Conservation (phyloP, 1,284 basidiomycete species). For the Porodaedalea pini region DNA sequence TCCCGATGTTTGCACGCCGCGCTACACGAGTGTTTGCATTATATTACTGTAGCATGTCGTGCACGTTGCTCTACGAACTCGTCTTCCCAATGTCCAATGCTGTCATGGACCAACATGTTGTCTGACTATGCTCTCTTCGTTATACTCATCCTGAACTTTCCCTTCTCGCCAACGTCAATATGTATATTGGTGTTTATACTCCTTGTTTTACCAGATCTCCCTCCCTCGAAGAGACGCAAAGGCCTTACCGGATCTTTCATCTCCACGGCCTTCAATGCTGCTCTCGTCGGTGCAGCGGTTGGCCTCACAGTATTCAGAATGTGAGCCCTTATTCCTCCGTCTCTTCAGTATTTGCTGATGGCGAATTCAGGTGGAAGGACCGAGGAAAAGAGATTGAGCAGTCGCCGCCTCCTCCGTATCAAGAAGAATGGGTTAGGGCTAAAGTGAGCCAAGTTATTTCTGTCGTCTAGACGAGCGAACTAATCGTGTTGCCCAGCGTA, state of each 20-base stretch:
- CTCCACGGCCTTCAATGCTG: slow-evolving; percentile 74
- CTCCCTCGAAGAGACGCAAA: slow-evolving; percentile 55
- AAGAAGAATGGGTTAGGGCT: slow-evolving; percentile 52
- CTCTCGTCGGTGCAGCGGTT: slow-evolving; percentile 76
- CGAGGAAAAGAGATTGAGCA: slow-evolving; percentile 53
- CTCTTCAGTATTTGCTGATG: slow-evolving; percentile 27
- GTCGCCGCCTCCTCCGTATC: slow-evolving; percentile 59
- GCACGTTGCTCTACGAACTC: background rate
- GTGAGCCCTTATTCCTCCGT: slow-evolving; percentile 42
- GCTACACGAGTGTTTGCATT: slow-evolving; percentile 3
- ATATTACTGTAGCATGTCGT: background rate
- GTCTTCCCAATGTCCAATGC: background rate
- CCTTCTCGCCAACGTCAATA: background rate
- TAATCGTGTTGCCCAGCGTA: background rate
- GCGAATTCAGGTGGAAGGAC: slow-evolving; percentile 57
- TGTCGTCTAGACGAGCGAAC: background rate
- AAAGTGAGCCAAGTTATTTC: slow-evolving; percentile 24
- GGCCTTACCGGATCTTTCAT: slow-evolving; percentile 74
- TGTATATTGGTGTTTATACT: slow-evolving; percentile 10
- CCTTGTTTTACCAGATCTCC: slow-evolving; percentile 35
- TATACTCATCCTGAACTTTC: background rate
- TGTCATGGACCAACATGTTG: background rate
- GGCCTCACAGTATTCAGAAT: slow-evolving; percentile 78
- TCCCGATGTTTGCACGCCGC: background rate
- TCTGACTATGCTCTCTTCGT: background rate